These are phyloP conservation scores for Flaveria linearis DNA, from an alignment of 129 eudicot species.

Conservation along the genomic window DNA sequence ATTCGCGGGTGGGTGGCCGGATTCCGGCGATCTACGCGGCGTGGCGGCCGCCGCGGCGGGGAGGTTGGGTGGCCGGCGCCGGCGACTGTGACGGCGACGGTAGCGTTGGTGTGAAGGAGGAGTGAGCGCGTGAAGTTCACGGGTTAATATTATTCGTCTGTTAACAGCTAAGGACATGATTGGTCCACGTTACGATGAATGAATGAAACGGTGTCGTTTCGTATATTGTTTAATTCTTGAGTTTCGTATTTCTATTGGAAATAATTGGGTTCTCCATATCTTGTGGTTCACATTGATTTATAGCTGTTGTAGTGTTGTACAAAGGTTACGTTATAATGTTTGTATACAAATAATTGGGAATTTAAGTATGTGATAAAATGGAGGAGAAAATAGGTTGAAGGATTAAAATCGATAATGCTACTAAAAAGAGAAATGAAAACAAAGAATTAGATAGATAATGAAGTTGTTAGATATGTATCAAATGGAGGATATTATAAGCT, in stretches of 20 bases:
- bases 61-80: slow-evolving; percentile 18
- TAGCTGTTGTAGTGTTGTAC: neutral
- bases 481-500: neutral
- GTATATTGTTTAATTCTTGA: slow-evolving; percentile 26
- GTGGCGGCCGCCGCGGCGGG: slow-evolving; percentile 51
- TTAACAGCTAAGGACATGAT: slow-evolving; percentile 17
- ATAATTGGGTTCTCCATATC: slow-evolving; percentile 26
- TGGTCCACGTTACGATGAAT: slow-evolving; percentile 20
- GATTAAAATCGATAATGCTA: too few relatives aligned
- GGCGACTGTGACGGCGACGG: slow-evolving; percentile 34
- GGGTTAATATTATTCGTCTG: neutral
- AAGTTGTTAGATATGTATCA: neutral
- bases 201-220: slow-evolving; percentile 29
- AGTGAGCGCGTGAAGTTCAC: slow-evolving; percentile 30
- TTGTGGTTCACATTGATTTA: slow-evolving; percentile 7
- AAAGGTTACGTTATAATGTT: neutral
- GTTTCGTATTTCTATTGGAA: slow-evolving; percentile 30
- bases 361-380: neutral
- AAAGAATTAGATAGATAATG: neutral
- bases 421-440: neutral
- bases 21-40: slow-evolving; percentile 56
- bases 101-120: slow-evolving; percentile 36
- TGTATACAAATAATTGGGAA: too few relatives aligned
- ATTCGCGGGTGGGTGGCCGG: slow-evolving; percentile 38
- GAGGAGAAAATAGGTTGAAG: too few relatives aligned